Base-by-base conservation (phyloP, 805 yeast genomes). In the fission yeast (Schizosaccharomyces pombe) region DNA sequence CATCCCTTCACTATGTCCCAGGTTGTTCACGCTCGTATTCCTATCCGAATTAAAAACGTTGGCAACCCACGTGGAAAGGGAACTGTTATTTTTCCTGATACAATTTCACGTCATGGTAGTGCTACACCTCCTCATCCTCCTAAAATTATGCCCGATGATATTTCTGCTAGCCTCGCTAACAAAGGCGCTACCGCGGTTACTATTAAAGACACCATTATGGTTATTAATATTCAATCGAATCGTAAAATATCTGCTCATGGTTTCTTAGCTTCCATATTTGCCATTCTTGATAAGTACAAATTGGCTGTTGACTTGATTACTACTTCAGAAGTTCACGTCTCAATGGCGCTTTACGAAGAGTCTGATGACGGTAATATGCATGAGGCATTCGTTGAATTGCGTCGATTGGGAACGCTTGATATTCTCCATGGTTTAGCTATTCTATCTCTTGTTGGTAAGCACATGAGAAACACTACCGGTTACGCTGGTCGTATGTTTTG, bases 1-100 rank as follows among this genome's bases (percentile, higher is more conserved):
- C 98, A 91, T 64, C 98, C 98, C 2, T 87, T 91, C 72, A 91
- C 98, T 24, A 91, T 91, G 98, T 97, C 89, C 70, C 98, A 91
- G 70, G 98, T 89, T 56, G 91, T 91, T 62, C 78, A 80, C 61
- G 96, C 96, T 26, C 84, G 81, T 64, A 91, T 91, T 64, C 98
- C 98, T 52, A 91, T 91, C 65, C 78, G 96, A 64, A 91, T 91
- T 63, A 91, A 91, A 68, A 91, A 91, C 67, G 98, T 91, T 55
- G 87, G 78, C 67, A 89, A 89, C 67, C 96, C 97, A 54, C 65
- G 65, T n/a, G 97, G 97, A 51, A 75, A 74, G 52, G 98, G 98
- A 60, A 91, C 98, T 16, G 76, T 89, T 58, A 86, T 91, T 47
- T 91, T 83, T 67, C 98, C 98, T 1, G 95, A 84, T 65, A 81